phyloP scores from a whole-genome alignment of 1,139 yeast genomes.

The Candida anutae region DNA sequence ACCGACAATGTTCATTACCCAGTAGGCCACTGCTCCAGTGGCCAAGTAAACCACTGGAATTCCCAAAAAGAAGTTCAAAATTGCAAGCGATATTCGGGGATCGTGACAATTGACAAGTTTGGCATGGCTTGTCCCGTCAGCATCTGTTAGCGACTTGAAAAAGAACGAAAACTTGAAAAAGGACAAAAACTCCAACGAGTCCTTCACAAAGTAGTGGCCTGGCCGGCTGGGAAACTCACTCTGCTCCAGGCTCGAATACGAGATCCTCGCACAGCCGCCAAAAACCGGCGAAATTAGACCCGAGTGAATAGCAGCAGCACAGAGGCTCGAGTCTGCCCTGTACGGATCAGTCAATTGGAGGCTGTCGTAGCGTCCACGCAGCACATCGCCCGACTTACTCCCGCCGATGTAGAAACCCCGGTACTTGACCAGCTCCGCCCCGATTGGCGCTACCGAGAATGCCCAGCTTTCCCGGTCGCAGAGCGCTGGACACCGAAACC shows the following conservation, averaged over 20 bases:
- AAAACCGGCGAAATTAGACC: constrained; percentile 63
- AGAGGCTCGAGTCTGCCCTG: constrained; percentile 82
- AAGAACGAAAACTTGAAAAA: constrained; percentile 70
- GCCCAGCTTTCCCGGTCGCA: constrained; percentile 77
- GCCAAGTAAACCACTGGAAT: constrained; percentile 51
- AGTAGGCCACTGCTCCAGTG: constrained; percentile 49
- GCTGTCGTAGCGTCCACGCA: constrained; percentile 4
- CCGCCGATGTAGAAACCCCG: constrained; percentile 75
- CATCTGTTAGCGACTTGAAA: constrained; percentile 30
- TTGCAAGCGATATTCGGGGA: constrained; percentile 51
- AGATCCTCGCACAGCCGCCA: constrained; percentile 77
- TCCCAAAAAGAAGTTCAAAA: constrained; percentile 52
- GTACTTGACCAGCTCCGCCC: constrained; percentile 59
- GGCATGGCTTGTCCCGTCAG: constrained; percentile 11
- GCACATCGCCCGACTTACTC: constrained; percentile 7
- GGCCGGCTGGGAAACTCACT: constrained; percentile 34
- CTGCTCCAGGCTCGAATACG: constrained; percentile 50
- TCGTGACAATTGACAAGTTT: constrained; percentile 50
- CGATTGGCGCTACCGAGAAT: constrained; percentile 72
- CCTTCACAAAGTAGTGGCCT: constrained; percentile 44
- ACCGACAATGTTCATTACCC: constrained; percentile 60
- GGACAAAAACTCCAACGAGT: constrained; percentile 57
- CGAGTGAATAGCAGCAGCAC: constrained; percentile 87
- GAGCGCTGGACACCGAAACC: constrained; percentile 80
- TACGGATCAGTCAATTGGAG: constrained; percentile 47